Evolutionary conservation across 2,329 filamentous ascomycete genomes (phyloP).

Genomic region (Aspergillus fumigatus): DNA sequence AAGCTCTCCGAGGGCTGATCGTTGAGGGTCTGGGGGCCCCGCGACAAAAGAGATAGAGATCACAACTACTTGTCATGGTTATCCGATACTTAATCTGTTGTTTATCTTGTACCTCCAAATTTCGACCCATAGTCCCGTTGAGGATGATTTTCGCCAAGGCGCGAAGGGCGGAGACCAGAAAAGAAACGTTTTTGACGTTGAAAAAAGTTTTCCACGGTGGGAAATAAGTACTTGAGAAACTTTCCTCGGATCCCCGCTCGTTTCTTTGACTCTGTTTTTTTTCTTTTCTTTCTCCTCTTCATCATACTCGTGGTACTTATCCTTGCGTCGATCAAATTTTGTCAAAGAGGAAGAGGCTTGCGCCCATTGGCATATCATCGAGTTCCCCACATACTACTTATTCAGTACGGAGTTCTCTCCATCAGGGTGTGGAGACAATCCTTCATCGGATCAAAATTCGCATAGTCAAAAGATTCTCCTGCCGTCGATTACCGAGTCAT

Average conservation of each 20-base stretch:
- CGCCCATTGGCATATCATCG: too few species aligned
- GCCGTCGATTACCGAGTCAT: neutral
- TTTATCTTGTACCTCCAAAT: neutral
- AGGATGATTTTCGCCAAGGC: neutral
- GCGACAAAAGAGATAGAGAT: neutral
- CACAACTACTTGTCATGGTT: neutral
- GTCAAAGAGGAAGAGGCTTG: neutral
- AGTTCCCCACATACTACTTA: too few species aligned
- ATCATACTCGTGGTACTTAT: neutral
- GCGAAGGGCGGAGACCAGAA: neutral
- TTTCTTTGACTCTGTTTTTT: neutral
- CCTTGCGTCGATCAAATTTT: neutral
- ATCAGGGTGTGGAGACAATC: neutral
- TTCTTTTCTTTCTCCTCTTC: too few species aligned
- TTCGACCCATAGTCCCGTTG: neutral
- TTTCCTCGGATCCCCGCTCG: neutral
- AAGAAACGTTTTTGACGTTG: neutral
- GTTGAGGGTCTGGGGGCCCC: neutral
- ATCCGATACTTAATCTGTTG: neutral
- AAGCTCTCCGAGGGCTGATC: neutral
- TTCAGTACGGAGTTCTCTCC: too few species aligned
- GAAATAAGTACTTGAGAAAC: neutral
- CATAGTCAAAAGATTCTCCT: conserved; percentile 8
- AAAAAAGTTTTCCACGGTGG: neutral
- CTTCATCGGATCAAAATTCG: neutral